Base-by-base conservation (phyloP, 495 filamentous ascomycete species). In the Penicillium daleae region DNA sequence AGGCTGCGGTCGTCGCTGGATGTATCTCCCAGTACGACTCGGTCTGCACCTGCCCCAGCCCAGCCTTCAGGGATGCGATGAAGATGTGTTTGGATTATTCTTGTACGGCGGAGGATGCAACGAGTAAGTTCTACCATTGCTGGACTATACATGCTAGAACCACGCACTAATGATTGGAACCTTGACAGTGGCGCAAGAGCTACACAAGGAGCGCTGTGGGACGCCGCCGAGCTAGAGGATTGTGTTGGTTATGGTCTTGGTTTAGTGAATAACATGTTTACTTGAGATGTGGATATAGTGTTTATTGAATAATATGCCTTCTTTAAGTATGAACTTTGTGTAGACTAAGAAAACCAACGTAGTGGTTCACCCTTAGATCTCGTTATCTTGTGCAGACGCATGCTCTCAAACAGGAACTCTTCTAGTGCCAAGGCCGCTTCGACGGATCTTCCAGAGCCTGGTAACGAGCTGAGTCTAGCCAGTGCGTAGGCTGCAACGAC, bases 191-290 rank as follows among this genome's bases (percentile, higher is more conserved):
- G 63, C 66, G 22, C 58, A 44, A 10, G 10, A 66, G 60, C 33
- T 71, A 35, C 67, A 70, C 35, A 15, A 60, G 21, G 26, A 70
- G 40, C 65, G 62, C 1, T 70, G 67, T 60, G 67, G 61, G n/a
- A 63, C 46, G 7, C 22, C 53, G 2, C 1, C 60, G 0, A 21
- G 29, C 21, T 12, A 29, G 9, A 52, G 42, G 8, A 13, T 0
- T 13, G 26, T 6, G 8, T 32, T n/a, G 24, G 24, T 27, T 51
- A 48, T 40, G 21, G 22, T 32, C 12, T 49, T 64, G 17, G 39
- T 32, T 17, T 31, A 31, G 19, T n/a, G 15, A 2, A 33, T 22
- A 13, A 46, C 3, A 12, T 22, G 26, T 42, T 56, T 33, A 0
- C 31, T 26, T n/a, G 19, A 12, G 35, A 27, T n/a, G 29, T 56